Evolutionary conservation across 2,329 filamentous ascomycete genomes (phyloP).

Genomic region (Colletotrichum sp.): DNA sequence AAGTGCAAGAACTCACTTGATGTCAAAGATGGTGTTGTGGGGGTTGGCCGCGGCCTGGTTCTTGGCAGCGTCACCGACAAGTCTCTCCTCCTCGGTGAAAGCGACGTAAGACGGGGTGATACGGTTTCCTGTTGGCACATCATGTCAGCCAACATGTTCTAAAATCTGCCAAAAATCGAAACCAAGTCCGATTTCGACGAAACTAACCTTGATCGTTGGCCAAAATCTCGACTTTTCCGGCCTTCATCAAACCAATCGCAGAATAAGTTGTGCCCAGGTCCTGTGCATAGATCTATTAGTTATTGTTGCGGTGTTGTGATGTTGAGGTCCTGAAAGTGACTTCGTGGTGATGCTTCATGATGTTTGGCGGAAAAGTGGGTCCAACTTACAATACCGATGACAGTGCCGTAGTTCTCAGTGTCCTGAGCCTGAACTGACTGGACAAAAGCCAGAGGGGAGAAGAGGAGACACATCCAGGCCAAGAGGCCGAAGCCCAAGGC

Average conservation of each 20-base stretch:
- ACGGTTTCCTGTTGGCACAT: conserved; percentile 72
- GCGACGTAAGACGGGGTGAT: conserved; percentile 95
- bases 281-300: conserved; percentile 32
- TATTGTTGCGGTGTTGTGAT: not conserved
- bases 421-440: conserved; percentile 77
- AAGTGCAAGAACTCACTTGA: too few species aligned
- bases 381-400: conserved; percentile 85
- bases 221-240: conserved; percentile 84
- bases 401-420: conserved; percentile 81
- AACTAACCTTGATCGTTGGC: conserved; percentile 80
- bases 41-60: conserved; percentile 90
- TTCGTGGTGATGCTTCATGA: fast-evolving
- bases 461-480: conserved; percentile 89
- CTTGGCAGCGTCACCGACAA: conserved; percentile 97
- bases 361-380: not conserved
- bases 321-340: fast-evolving
- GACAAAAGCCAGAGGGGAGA: conserved; percentile 86
- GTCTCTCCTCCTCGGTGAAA: conserved; percentile 94
- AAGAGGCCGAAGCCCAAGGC: conserved; percentile 85
- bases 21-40: conserved; percentile 76
- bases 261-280: too few species aligned
- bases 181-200: not conserved
- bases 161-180: not conserved
- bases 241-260: too few species aligned
- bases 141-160: not conserved